Conservation (phyloP, 441 rosid species). For the Populus hybrid region DNA sequence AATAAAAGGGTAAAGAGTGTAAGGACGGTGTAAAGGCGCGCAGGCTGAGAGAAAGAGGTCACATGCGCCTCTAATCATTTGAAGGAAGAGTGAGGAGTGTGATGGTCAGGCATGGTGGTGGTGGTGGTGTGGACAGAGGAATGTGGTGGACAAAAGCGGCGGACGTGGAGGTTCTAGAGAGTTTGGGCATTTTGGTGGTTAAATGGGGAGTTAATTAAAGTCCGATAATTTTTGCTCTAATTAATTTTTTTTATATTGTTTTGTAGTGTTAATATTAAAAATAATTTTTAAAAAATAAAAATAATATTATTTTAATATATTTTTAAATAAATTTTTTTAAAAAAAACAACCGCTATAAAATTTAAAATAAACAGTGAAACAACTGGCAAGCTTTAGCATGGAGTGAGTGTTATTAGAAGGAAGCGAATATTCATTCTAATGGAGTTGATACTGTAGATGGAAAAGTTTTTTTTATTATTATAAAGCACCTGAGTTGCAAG, state of each 20-base stretch:
- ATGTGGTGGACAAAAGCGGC: constrained; percentile 14
- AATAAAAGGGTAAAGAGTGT: constrained; percentile 51
- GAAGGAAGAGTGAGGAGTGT: constrained; percentile 46
- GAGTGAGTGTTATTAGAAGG: neutral
- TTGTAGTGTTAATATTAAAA: too few species aligned
- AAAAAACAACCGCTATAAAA: too few species aligned
- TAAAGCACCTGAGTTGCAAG: too few species aligned
- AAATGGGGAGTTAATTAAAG: neutral
- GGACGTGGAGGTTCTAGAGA: neutral
- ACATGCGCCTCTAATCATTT: constrained; percentile 68
- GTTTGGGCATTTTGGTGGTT: neutral
- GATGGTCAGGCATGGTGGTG: constrained; percentile 21
- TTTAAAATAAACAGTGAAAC: too few species aligned
- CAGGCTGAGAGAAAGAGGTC: constrained; percentile 55
- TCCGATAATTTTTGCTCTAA: too few species aligned
- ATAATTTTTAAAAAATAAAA: too few species aligned
- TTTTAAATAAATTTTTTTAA: too few species aligned
- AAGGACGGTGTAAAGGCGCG: constrained; percentile 43
- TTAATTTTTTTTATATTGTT: too few species aligned
- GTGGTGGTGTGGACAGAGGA: constrained; percentile 23
- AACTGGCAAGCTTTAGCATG: neutral
- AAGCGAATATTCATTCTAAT: too few species aligned
- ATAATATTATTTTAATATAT: too few species aligned
- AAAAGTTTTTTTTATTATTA: too few species aligned
- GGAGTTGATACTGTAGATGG: too few species aligned